Percentiles rank a stretch among this genome's conserved stretches.
Evolutionary conservation across 139 green algal genomes (phyloP).

Genomic region (Micractinium conductrix): DNA sequence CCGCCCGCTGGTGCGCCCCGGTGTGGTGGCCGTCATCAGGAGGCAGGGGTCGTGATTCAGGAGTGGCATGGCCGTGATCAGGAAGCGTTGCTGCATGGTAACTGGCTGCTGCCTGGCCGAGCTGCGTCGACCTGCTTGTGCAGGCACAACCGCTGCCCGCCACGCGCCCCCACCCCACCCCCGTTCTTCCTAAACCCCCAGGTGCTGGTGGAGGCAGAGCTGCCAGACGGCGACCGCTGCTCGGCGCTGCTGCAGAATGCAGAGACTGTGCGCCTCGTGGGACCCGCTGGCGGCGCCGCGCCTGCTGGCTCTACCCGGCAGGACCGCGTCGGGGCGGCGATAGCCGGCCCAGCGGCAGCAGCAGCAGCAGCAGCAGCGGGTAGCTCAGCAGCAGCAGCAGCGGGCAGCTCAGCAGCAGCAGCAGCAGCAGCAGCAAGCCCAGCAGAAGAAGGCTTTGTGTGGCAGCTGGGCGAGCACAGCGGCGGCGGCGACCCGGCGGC

Average conservation of each 20-base stretch:
- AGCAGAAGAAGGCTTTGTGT: background rate
- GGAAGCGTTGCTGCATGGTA: too few relatives aligned
- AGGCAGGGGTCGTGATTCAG: too few relatives aligned
- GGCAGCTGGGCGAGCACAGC: slow-evolving; percentile 5
- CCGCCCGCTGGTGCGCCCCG: slow-evolving; percentile 74
- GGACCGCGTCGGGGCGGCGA: too few relatives aligned
- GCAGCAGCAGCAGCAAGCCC: slow-evolving; percentile 3
- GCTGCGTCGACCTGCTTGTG: too few relatives aligned
- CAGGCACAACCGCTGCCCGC: too few relatives aligned
- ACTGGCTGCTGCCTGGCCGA: too few relatives aligned
- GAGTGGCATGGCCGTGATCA: too few relatives aligned
- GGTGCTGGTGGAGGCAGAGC: slow-evolving; percentile 76
- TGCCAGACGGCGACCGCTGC: slow-evolving; percentile 47
- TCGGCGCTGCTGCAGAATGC: slow-evolving; percentile 87
- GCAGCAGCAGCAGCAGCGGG: background rate
- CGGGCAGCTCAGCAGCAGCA: too few relatives aligned
- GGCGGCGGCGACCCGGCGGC: background rate
- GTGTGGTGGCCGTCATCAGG: too few relatives aligned
- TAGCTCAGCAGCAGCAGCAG: background rate
- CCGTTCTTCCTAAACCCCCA: slow-evolving; percentile 14
- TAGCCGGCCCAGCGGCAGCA: background rate
- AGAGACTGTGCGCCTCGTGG: slow-evolving; percentile 90
- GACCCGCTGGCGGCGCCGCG: slow-evolving; percentile 7
- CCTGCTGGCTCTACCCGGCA: background rate
- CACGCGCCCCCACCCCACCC: too few relatives aligned